Evolutionary conservation across 345 rosid species (phyloP), one percentile per base, ranked within the genome.

Genomic region (Citrus medica): DNA sequence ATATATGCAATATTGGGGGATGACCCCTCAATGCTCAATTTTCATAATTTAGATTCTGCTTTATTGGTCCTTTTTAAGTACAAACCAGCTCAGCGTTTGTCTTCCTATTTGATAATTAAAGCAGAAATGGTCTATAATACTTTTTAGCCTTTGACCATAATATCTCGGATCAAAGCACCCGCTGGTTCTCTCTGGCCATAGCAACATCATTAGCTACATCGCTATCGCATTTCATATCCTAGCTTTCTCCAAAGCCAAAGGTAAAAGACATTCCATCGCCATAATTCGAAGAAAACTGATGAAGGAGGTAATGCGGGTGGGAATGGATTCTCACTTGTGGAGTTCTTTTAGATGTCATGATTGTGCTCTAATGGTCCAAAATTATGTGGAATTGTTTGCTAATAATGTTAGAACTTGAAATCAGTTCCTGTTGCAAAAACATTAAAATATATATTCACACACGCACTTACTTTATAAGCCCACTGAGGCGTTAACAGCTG

Each of bases 91-190:
- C 61, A 71, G 81, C 80, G 77, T 80, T 69, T 65, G 78, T 74
- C 81, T 12, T 64, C 61, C 85, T 83, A 80, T 82, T n/a, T 79
- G 85, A 17, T 53, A 17, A 53, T 53, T 17, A 82, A 67, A 37
- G 67, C 56, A 53, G 59, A n/a, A 79, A 27, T 59, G 60, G 67
- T 51, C 68, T 42, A 67, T 38, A 5, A 5, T 61, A 81, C 83
- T 82, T 84, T 46, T 88, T 72, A 67, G 80, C 69, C 76, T 85
- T 92, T 88, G 90, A 90, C 91, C 90, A 85, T 22, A 74, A 77
- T 32, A 27, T 74, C 40, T 76, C 78, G 79, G 77, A 74, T 75
- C 78, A 80, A 73, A 76, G 53, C 63, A 17, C 78, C 81, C 71
- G 25, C 63, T 40, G 38, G 78, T 79, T 84, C 76, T 71, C 80